phyloP scores from a whole-genome alignment of 306 rosid species.

The Cercis canadensis region DNA sequence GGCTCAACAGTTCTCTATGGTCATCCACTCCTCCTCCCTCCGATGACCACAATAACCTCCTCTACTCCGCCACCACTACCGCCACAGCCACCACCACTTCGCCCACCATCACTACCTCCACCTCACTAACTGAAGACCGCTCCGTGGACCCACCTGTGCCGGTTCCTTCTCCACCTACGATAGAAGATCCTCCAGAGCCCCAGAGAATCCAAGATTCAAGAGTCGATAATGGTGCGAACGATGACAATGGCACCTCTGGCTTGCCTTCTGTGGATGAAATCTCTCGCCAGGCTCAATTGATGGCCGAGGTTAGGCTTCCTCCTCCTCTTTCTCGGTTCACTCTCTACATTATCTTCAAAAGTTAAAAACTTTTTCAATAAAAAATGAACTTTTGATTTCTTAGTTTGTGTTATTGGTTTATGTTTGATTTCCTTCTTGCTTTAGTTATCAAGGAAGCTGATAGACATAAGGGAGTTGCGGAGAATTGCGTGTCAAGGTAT shows the following conservation, averaged over 20 bases:
- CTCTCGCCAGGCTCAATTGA: slow-evolving; percentile 84
- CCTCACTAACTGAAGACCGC: slow-evolving; percentile 18
- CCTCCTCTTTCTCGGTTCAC: slow-evolving; percentile 3
- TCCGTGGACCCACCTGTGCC: slow-evolving; percentile 58
- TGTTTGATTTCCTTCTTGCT: slow-evolving; percentile 9
- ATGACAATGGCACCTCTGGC: slow-evolving; percentile 43
- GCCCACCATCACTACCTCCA: background rate
- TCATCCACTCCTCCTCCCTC: slow-evolving; percentile 58
- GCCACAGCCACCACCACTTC: slow-evolving; percentile 32
- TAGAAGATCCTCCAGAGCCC: slow-evolving; percentile 50
- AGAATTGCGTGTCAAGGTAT: slow-evolving; percentile 85
- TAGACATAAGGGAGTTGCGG: slow-evolving; percentile 71
- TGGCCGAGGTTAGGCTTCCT: slow-evolving; percentile 63
- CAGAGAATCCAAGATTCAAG: slow-evolving; percentile 51
- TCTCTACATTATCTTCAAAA: background rate
- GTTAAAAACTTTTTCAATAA: background rate
- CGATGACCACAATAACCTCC: slow-evolving; percentile 54
- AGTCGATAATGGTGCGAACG: slow-evolving; percentile 17
- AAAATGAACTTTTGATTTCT: background rate
- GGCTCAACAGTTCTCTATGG: slow-evolving; percentile 99
- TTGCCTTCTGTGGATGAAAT: slow-evolving; percentile 61
- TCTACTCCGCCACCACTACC: slow-evolving; percentile 47
- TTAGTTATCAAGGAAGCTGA: slow-evolving; percentile 79
- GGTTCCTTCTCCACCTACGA: slow-evolving; percentile 53
- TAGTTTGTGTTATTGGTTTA: background rate